A percentile compares a stretch with the other conserved stretches of the same genome.
phyloP scores from a whole-genome alignment of 352 stramenopile species.

The Pythium sukuiense region DNA sequence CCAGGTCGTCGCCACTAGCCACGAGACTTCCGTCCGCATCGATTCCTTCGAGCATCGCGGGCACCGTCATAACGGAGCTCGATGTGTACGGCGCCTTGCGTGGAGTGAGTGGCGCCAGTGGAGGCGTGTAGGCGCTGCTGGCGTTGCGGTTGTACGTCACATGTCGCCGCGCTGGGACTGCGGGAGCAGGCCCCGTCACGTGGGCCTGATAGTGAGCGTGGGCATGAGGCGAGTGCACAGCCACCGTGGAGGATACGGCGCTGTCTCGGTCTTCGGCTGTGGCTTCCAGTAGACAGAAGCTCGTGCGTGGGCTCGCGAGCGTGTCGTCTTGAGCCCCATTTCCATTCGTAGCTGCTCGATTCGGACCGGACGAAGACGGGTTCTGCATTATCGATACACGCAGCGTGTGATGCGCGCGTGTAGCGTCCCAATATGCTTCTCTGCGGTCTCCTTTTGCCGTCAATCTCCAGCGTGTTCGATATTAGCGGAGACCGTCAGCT shows the following conservation, averaged over 20 bases:
- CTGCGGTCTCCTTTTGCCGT: not conserved
- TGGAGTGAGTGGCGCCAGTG: not conserved
- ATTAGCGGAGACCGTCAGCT: not conserved
- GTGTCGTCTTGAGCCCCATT: conserved; percentile 17
- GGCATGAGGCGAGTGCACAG: conserved; percentile 6
- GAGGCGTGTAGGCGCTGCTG: not conserved
- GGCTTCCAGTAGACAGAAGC: conserved; percentile 66
- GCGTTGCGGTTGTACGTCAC: not conserved
- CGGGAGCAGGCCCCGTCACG: not conserved
- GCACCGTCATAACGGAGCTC: conserved; percentile 19
- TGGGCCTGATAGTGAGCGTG: not conserved
- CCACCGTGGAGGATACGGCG: conserved; percentile 3
- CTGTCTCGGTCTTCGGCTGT: conserved; percentile 24
- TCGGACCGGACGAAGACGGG: too few species aligned
- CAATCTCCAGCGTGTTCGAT: not conserved
- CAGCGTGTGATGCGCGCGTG: not conserved
- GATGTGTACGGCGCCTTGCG: conserved; percentile 17
- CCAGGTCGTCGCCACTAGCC: conserved; percentile 8
- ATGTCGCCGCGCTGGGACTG: not conserved
- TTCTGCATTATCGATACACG: conserved; percentile 1
- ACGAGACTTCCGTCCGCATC: conserved; percentile 17
- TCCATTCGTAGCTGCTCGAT: conserved; percentile 9
- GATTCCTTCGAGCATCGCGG: conserved; percentile 19
- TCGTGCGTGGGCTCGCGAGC: conserved; percentile 45
- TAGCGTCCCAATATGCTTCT: not conserved